phyloP scores from a whole-genome alignment of 768 basidiomycete genomes.

The Obba rivulosa region DNA sequence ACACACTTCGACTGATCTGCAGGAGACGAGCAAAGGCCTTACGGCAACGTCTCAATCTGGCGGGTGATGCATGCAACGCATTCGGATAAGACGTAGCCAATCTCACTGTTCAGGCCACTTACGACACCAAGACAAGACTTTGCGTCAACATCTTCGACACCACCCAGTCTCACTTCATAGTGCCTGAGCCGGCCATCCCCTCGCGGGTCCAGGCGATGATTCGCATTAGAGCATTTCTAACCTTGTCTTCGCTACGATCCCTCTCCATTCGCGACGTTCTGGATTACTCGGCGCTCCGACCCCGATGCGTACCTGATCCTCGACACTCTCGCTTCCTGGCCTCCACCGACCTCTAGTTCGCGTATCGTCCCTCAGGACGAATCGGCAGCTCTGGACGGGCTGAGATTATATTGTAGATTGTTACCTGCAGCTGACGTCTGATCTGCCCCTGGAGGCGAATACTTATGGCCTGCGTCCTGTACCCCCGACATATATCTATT shows the following conservation, averaged over 20 bases:
- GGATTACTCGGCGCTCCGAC: constrained; percentile 66
- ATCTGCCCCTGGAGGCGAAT: constrained; percentile 61
- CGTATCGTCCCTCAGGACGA: constrained; percentile 45
- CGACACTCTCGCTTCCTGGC: constrained; percentile 59
- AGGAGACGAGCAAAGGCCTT: constrained; percentile 42
- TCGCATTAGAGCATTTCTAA: constrained; percentile 45
- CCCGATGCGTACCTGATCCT: constrained; percentile 55
- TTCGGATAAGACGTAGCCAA: constrained; percentile 56
- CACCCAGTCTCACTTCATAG: constrained; percentile 54
- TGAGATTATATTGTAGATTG: constrained; percentile 77
- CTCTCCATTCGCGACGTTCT: constrained; percentile 71
- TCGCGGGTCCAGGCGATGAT: constrained; percentile 29
- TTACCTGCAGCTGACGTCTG: constrained; percentile 70
- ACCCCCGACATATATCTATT: no score
- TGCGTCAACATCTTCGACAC: constrained; percentile 67
- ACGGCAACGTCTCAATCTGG: constrained; percentile 49
- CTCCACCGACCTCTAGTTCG: constrained; percentile 56
- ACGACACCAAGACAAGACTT: constrained; percentile 54
- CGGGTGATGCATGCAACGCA: constrained; percentile 55
- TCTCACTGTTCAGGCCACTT: constrained; percentile 60
- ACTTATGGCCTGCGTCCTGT: constrained; percentile 81
- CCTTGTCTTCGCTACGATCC: constrained; percentile 58
- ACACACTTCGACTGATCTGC: constrained; percentile 45
- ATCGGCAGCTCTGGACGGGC: constrained; percentile 53
- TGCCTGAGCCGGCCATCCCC: constrained; percentile 49